Conservation (phyloP, 306 rosid genomes). For the Gillenia trifoliata region DNA sequence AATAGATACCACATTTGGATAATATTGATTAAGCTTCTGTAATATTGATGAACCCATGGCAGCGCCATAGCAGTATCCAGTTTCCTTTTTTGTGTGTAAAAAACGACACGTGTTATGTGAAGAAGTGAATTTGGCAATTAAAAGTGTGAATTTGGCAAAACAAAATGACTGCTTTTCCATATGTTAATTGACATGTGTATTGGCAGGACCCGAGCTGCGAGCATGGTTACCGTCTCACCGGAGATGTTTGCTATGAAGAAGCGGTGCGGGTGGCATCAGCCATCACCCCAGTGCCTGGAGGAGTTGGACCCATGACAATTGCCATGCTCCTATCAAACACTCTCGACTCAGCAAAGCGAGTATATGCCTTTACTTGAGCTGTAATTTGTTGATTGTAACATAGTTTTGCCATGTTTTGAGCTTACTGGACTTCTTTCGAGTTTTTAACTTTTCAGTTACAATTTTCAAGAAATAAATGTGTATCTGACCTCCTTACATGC, state of each 20-base stretch:
- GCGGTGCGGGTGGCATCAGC: slow-evolving; percentile 64
- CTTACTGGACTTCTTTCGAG: not conserved
- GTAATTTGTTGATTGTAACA: not conserved
- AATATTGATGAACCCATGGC: no score
- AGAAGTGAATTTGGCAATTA: no score
- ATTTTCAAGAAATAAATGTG: not conserved
- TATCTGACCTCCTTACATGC: no score
- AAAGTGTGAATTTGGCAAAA: not conserved
- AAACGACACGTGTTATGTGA: no score
- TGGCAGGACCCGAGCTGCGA: slow-evolving; percentile 62
- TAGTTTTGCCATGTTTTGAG: not conserved
- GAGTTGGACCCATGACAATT: slow-evolving; percentile 90
- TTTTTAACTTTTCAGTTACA: not conserved
- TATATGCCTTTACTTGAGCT: slow-evolving; percentile 38
- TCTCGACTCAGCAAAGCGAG: slow-evolving; percentile 65
- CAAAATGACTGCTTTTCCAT: not conserved
- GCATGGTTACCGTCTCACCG: slow-evolving; percentile 61
- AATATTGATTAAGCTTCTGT: no score
- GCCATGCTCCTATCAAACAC: slow-evolving; percentile 86
- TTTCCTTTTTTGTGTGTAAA: not conserved
- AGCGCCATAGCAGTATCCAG: no score
- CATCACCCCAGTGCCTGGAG: slow-evolving; percentile 89
- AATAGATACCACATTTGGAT: no score
- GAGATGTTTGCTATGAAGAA: slow-evolving; percentile 84
- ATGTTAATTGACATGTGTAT: not conserved